A percentile compares a stretch with the other conserved stretches of the same genome.
phyloP scores from a whole-genome alignment of 2,329 filamentous ascomycete species.

The Orbilia brochopaga region DNA sequence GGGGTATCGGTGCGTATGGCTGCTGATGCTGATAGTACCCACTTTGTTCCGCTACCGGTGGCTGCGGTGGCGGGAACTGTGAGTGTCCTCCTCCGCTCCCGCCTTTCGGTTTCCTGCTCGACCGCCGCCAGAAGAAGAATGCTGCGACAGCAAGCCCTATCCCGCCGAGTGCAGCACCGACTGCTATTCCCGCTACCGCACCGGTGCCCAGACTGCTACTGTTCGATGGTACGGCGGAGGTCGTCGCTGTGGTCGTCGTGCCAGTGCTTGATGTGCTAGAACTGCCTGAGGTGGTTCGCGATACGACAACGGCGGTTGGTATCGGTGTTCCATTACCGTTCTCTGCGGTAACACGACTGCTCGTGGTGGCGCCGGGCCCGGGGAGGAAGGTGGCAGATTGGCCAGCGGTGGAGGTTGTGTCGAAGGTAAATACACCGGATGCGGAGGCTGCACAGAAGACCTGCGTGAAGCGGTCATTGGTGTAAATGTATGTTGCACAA shows the following conservation, averaged over 20 bases:
- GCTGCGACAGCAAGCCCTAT: conserved; percentile 38
- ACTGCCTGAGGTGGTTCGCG: conserved; percentile 1
- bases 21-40: conserved; percentile 45
- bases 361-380: conserved; percentile 1
- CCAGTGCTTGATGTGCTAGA: conserved; percentile 1
- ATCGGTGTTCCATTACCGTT: not conserved
- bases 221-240: not conserved
- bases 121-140: conserved; percentile 46
- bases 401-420: conserved; percentile 31
- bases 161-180: conserved; percentile 33
- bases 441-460: conserved; percentile 34
- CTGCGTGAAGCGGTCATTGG: conserved; percentile 35
- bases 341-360: not conserved
- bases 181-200: conserved; percentile 41
- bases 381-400: conserved; percentile 32
- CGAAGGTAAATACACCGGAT: conserved; percentile 29
- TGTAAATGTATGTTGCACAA: conserved; percentile 40
- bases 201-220: conserved; percentile 27
- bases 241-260: conserved; percentile 2
- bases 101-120: conserved; percentile 14
- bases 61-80: conserved; percentile 32
- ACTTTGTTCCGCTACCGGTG: conserved; percentile 16
- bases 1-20: conserved; percentile 30
- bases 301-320: conserved; percentile 15
- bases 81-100: not conserved